Base-by-base conservation (phyloP, 345 rosid species). In the Camelina hispida region DNA sequence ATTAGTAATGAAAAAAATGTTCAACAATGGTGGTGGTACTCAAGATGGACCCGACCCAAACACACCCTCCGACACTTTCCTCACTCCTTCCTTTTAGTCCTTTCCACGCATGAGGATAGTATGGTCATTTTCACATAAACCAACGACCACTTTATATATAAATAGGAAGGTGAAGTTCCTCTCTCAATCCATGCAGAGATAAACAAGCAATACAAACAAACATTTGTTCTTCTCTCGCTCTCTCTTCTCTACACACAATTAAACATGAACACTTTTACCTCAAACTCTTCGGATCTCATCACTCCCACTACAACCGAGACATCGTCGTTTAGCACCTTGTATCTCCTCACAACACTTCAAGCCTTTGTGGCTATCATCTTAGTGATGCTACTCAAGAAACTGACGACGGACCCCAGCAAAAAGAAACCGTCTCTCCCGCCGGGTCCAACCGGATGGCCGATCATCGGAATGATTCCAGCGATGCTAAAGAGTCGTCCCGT, bases 371-470 rank as follows among this genome's bases (percentile, higher is more conserved):
- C 76, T 30, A 78, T 78, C 66, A 72, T 68, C 32, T 48, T 78
- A 37, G 28, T 67, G 58, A 72, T 72, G 69, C 52, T 78, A 34
- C 23, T 78, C 69, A 78, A 72, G 81, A 78, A 53, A 61, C 9
- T 72, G 25, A 5, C 58, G 38, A 48, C 55, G 3, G 15, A 51
- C 66, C 69, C 53, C 23, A 34, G 22, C 22, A 42, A 59, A 10
- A 79, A 62, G 51, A 69, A 59, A 59, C 3, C 16, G 30, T 72
- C 69, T 51, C 85, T 81, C 30, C 87, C 87, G 0, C 87, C 87
- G 0, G 84, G 87, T 4, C 84, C 83, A 14, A 23, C 25, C 5
- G 80, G 82, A 50, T 84, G 85, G 83, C 87, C 82, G 0, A 28
- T 84, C 62, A 25, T 84, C 22, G 87, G 87, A 3, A 76, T 51